phyloP scores from a whole-genome alignment of 106 monocot species.

The Dioscorea zingiberensis region DNA sequence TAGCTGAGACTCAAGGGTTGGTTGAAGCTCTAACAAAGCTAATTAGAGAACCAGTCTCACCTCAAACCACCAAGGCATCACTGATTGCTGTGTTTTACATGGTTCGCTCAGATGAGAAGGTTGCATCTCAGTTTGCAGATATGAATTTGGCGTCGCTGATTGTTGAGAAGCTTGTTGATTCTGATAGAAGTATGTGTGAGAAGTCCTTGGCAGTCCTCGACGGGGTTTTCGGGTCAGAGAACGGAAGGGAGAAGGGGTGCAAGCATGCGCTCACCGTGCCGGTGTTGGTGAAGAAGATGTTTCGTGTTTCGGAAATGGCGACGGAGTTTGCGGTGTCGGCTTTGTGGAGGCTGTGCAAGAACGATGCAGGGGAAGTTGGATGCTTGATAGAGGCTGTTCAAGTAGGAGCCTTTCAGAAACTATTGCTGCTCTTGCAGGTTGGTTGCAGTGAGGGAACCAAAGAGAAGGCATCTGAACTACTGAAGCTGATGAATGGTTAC shows the following conservation, averaged over 20 bases:
- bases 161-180: conserved; percentile 55
- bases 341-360: conserved; percentile 14
- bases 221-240: conserved; percentile 18
- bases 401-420: conserved; percentile 50
- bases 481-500: conserved; percentile 30
- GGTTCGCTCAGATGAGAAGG: conserved; percentile 4
- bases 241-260: conserved; percentile 30
- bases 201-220: conserved; percentile 57
- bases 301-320: neutral
- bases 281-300: conserved; percentile 41
- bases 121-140: conserved; percentile 18
- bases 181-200: conserved; percentile 54
- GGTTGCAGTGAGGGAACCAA: conserved; percentile 30
- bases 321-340: conserved; percentile 14
- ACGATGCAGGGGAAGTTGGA: neutral
- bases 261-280: conserved; percentile 47
- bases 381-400: conserved; percentile 12
- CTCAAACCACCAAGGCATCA: conserved; percentile 33
- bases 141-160: conserved; percentile 31
- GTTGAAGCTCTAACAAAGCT: conserved; percentile 23
- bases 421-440: conserved; percentile 37
- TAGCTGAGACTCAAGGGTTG: conserved; percentile 14
- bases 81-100: conserved; percentile 29
- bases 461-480: conserved; percentile 28
- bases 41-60: conserved; percentile 31